A percentile compares a stretch with the other conserved stretches of the same genome.
These are phyloP conservation scores for Oidium heveae DNA, from an alignment of 2,329 filamentous ascomycete species.

Conservation along the genomic window DNA sequence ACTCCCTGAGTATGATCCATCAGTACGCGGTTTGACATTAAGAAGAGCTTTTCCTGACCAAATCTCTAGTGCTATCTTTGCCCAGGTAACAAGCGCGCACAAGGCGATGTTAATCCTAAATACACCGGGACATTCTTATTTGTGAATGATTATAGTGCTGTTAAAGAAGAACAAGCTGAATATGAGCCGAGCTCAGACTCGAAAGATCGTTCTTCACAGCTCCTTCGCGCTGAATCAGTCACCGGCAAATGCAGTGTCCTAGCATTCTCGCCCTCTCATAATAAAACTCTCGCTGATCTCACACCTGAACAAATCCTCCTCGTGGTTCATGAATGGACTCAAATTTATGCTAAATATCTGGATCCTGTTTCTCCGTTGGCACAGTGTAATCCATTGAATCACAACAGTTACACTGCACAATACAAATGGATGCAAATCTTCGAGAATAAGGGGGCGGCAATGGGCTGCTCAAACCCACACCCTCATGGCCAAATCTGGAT, in stretches of 20 bases:
- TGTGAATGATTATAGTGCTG: conserved; percentile 91
- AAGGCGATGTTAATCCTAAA: conserved; percentile 64
- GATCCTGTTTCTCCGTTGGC: conserved; percentile 42
- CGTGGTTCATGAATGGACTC: conserved; percentile 73
- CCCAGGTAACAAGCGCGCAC: conserved; percentile 68
- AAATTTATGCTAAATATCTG: conserved; percentile 64
- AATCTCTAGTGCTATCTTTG: conserved; percentile 66
- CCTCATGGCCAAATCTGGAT: conserved; percentile 96
- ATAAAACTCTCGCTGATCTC: conserved; percentile 84
- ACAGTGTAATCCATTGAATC: conserved; percentile 18
- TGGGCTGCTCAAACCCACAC: conserved; percentile 97
- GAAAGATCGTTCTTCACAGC: conserved; percentile 33
- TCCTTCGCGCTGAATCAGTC: conserved; percentile 64
- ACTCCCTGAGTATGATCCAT: conserved; percentile 59
- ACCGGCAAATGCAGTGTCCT: conserved; percentile 94
- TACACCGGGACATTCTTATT: conserved; percentile 82
- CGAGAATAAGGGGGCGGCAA: conserved; percentile 91
- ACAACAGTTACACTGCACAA: conserved; percentile 37
- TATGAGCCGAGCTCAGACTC: conserved; percentile 25
- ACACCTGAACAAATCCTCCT: conserved; percentile 49
- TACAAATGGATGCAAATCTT: conserved; percentile 98
- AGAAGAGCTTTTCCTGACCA: conserved; percentile 4
- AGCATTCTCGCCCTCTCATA: conserved; percentile 76
- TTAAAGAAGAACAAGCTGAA: conserved; percentile 74
- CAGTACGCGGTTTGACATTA: conserved; percentile 18